phyloP scores from a whole-genome alignment of 2,329 filamentous ascomycete species.

The Arthrobotrys entomopaga region DNA sequence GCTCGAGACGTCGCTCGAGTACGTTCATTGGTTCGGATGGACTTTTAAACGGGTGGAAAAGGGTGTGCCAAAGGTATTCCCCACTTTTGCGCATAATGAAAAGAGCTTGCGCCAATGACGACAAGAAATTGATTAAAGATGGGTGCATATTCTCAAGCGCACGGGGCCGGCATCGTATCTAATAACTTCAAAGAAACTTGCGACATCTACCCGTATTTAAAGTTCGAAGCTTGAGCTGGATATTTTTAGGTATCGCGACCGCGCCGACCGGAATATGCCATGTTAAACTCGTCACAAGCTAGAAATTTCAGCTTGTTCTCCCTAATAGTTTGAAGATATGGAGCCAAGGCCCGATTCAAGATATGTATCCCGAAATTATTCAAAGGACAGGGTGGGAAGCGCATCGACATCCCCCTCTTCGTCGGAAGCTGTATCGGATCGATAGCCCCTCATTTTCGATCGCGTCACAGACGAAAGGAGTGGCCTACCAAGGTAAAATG shows the following conservation, averaged over 20 bases:
- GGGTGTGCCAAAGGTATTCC: constrained; percentile 10
- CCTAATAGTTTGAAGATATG: background rate
- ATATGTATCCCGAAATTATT: constrained; percentile 11
- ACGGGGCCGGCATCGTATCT: background rate
- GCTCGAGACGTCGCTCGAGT: background rate
- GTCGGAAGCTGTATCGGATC: constrained; percentile 14
- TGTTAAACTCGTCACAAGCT: background rate
- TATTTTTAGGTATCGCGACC: background rate
- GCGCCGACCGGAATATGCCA: background rate
- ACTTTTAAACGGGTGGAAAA: background rate
- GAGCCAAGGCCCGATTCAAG: background rate
- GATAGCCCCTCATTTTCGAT: constrained; percentile 18
- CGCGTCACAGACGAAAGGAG: background rate
- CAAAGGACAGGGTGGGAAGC: constrained; percentile 13
- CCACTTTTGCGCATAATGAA: constrained; percentile 26
- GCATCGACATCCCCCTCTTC: constrained; percentile 46
- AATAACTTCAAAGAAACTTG: background rate
- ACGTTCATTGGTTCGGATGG: constrained; percentile 40
- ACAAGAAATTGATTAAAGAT: constrained; percentile 5
- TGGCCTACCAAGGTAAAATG: constrained; percentile 40
- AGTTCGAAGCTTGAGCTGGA: background rate
- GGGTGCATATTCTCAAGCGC: background rate
- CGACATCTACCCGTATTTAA: background rate
- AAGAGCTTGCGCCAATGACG: constrained; percentile 8
- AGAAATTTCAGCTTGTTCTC: background rate